A percentile compares a stretch with the other conserved stretches of the same genome.
Evolutionary conservation across 768 basidiomycete species (phyloP).

Genomic region (Mycena vulgaris): DNA sequence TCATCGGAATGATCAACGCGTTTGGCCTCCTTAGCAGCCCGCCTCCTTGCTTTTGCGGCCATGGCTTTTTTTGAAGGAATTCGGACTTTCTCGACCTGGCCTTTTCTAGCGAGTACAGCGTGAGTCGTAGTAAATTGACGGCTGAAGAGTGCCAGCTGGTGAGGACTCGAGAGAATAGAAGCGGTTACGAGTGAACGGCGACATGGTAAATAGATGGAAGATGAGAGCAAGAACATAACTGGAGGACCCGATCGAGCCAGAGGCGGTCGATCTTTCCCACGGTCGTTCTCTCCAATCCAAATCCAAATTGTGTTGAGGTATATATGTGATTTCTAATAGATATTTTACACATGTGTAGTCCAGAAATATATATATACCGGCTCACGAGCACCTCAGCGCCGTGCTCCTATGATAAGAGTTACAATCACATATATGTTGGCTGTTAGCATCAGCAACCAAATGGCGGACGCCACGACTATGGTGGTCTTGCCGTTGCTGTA

Average conservation of each 20-base stretch:
- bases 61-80: conserved; percentile 80
- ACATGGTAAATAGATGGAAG: conserved; percentile 25
- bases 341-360: background rate
- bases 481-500: conserved; percentile 74
- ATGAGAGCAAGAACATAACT: conserved; percentile 30
- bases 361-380: background rate
- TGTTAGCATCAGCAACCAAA: conserved; percentile 76
- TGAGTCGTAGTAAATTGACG: conserved; percentile 71
- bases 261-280: conserved; percentile 4
- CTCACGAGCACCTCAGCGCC: background rate
- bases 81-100: conserved; percentile 65
- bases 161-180: conserved; percentile 6
- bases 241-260: background rate
- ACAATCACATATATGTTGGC: conserved; percentile 87
- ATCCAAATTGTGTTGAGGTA: too few relatives aligned
- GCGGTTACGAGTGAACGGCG: conserved; percentile 24
- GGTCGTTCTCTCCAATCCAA: background rate
- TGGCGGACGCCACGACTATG: conserved; percentile 64
- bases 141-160: conserved; percentile 4
- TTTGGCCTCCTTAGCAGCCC: conserved; percentile 67
- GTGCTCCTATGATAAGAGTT: conserved; percentile 21
- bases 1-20: conserved; percentile 75
- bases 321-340: too few relatives aligned
- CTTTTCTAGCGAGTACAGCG: conserved; percentile 62
- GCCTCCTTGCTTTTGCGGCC: conserved; percentile 75